Evolutionary conservation across 2,329 filamentous ascomycete genomes (phyloP).

Genomic region (Coccinonectria pachysandricola): DNA sequence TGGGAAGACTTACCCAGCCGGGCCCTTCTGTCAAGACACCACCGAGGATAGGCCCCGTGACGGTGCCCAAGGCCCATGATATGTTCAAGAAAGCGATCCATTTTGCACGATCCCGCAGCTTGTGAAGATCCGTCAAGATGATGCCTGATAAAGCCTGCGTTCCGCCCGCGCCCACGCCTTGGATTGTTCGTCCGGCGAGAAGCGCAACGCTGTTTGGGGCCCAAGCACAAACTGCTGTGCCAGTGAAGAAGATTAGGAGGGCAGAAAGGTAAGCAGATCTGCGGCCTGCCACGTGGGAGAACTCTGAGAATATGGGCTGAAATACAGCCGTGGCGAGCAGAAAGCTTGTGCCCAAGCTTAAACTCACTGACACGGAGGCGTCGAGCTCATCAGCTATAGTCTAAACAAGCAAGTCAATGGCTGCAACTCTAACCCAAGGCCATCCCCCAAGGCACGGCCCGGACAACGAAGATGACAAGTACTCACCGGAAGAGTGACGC

Average conservation of each 20-base stretch:
- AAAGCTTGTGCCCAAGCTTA: constrained; percentile 49
- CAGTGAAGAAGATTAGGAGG: constrained; percentile 26
- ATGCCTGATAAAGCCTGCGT: constrained; percentile 23
- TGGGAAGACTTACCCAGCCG: constrained; percentile 13
- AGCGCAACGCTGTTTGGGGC: constrained; percentile 21
- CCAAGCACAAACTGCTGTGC: constrained; percentile 29
- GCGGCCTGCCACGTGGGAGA: constrained; percentile 26
- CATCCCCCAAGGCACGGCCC: too few species aligned
- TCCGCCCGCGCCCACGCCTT: constrained; percentile 27
- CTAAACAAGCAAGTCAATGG: constrained; percentile 5
- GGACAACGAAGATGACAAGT: too few species aligned
- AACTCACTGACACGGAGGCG: constrained; percentile 14
- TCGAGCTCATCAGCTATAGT: constrained; percentile 16
- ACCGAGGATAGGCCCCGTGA: constrained; percentile 18
- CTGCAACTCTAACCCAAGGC: constrained; percentile 1
- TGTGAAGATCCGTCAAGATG: constrained; percentile 29
- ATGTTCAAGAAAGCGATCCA: constrained; percentile 28
- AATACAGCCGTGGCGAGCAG: constrained; percentile 54
- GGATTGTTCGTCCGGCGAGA: constrained; percentile 24
- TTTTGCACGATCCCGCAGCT: constrained; percentile 30
- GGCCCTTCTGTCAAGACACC: constrained; percentile 12
- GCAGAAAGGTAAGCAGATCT: constrained; percentile 17
- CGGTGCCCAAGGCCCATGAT: constrained; percentile 48
- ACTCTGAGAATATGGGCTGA: constrained; percentile 36
- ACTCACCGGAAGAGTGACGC: constrained; percentile 18